Percentiles rank a stretch among this genome's conserved stretches.
These are phyloP conservation scores for Fagus sylvatica DNA, from an alignment of 306 rosid species.

Conservation along the genomic window DNA sequence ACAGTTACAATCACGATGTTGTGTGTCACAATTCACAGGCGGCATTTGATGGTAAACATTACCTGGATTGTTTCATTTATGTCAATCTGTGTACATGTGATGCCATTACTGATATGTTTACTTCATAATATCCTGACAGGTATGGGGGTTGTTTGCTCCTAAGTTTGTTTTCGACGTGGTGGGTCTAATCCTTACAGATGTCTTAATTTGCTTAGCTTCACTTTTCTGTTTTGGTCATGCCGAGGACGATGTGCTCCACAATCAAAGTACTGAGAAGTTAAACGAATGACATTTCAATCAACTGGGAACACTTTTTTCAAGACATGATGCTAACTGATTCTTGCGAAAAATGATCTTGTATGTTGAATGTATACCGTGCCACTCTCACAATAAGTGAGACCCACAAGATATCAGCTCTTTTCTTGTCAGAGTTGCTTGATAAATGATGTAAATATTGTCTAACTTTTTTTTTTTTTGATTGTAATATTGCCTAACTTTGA, in stretches of 20 bases:
- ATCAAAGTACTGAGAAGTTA: slow-evolving; percentile 13
- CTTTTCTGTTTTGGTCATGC: slow-evolving; percentile 56
- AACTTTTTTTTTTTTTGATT: too few relatives aligned
- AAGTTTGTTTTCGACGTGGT: slow-evolving; percentile 87
- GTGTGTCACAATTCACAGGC: slow-evolving; percentile 86
- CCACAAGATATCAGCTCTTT: too few relatives aligned
- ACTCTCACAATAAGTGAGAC: too few relatives aligned
- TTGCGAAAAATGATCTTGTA: too few relatives aligned
- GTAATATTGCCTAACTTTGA: too few relatives aligned
- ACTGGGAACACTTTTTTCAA: not conserved
- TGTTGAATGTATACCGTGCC: too few relatives aligned
- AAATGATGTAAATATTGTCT: too few relatives aligned
- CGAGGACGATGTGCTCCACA: slow-evolving; percentile 23
- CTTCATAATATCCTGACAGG: slow-evolving; percentile 50
- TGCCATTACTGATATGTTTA: slow-evolving; percentile 11
- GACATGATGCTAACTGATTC: too few relatives aligned
- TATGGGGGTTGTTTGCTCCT: slow-evolving; percentile 98
- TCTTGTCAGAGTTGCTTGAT: too few relatives aligned
- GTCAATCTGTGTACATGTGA: slow-evolving; percentile 5
- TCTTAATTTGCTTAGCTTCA: slow-evolving; percentile 69
- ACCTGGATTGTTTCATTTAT: not conserved
- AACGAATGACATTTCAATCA: not conserved
- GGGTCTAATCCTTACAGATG: slow-evolving; percentile 69
- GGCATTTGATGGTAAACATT: slow-evolving; percentile 85
- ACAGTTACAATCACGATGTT: slow-evolving; percentile 66